Evolutionary conservation across 176 grass and related monocot genomes (phyloP).

Genomic region (Rhynchospora breviuscula): DNA sequence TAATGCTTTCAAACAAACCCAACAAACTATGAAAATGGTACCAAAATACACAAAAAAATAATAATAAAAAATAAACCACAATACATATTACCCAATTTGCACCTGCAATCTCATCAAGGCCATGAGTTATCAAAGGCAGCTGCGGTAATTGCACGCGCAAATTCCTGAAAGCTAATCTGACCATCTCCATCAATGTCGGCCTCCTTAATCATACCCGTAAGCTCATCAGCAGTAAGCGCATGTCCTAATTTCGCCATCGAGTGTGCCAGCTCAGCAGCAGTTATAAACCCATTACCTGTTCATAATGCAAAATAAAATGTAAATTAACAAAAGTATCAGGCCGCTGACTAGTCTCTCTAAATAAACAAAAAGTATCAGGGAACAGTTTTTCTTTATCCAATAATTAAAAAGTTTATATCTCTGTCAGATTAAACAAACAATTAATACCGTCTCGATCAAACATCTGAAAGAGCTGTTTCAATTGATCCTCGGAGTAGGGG

Average conservation of each 20-base stretch:
- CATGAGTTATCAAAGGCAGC: conserved; percentile 81
- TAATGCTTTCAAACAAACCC: background rate
- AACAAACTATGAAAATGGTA: conserved; percentile 2
- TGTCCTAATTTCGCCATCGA: conserved; percentile 88
- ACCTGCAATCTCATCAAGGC: conserved; percentile 30
- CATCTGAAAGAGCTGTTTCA: conserved; percentile 56
- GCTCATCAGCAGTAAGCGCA: conserved; percentile 75
- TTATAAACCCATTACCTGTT: conserved; percentile 73
- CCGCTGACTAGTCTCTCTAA: too few relatives aligned
- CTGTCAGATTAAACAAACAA: background rate
- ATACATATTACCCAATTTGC: background rate
- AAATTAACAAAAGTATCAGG: background rate
- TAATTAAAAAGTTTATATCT: background rate
- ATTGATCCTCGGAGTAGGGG: conserved; percentile 79
- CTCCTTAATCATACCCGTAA: conserved; percentile 96
- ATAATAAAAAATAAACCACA: background rate
- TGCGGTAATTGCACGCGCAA: conserved; percentile 79
- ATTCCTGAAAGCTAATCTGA: conserved; percentile 76
- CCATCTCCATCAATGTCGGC: conserved; percentile 87
- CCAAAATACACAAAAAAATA: background rate
- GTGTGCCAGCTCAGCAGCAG: conserved; percentile 90
- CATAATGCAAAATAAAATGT: background rate
- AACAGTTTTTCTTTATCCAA: background rate
- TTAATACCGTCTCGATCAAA: conserved; percentile 79
- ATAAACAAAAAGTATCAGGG: background rate